A percentile compares a stretch with the other conserved stretches of the same genome.
Evolutionary conservation across 768 basidiomycete species (phyloP).

Genomic region (Suillus clintonianus): DNA sequence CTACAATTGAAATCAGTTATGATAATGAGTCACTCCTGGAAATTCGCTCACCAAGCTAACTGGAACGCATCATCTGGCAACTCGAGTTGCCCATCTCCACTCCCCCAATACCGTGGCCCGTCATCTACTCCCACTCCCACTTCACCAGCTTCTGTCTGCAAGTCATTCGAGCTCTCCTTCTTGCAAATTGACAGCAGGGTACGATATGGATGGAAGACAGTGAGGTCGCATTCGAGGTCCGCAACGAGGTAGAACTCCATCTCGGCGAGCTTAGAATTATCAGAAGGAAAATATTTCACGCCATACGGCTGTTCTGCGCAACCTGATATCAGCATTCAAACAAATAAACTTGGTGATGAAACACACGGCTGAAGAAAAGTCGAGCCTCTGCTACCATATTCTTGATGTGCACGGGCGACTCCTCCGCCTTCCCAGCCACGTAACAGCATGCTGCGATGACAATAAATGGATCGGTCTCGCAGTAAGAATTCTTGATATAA

Average conservation of each 20-base stretch:
- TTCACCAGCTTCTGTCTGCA: slow-evolving; percentile 56
- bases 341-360: not conserved
- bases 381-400: slow-evolving; percentile 85
- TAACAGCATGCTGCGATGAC: slow-evolving; percentile 94
- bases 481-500: slow-evolving; percentile 93
- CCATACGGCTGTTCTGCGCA: slow-evolving; percentile 62
- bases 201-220: slow-evolving; percentile 94
- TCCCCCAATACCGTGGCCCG: slow-evolving; percentile 72
- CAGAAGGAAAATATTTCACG: slow-evolving; percentile 79
- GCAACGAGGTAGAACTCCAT: slow-evolving; percentile 99
- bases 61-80: slow-evolving; percentile 79
- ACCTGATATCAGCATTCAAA: not conserved
- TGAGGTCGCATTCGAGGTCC: slow-evolving; percentile 93
- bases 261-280: slow-evolving; percentile 91
- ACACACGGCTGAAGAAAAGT: slow-evolving; percentile 69
- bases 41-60: slow-evolving; percentile 75
- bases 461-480: slow-evolving; percentile 93
- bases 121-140: slow-evolving; percentile 58
- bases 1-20: slow-evolving; percentile 39
- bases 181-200: slow-evolving; percentile 79
- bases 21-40: not conserved
- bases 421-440: slow-evolving; percentile 96
- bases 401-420: slow-evolving; percentile 94
- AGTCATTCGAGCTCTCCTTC: slow-evolving; percentile 45
- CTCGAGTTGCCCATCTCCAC: slow-evolving; percentile 76